Conservation (phyloP, 192 early-diverging fungal genomes). For the Diversispora epigaea region DNA sequence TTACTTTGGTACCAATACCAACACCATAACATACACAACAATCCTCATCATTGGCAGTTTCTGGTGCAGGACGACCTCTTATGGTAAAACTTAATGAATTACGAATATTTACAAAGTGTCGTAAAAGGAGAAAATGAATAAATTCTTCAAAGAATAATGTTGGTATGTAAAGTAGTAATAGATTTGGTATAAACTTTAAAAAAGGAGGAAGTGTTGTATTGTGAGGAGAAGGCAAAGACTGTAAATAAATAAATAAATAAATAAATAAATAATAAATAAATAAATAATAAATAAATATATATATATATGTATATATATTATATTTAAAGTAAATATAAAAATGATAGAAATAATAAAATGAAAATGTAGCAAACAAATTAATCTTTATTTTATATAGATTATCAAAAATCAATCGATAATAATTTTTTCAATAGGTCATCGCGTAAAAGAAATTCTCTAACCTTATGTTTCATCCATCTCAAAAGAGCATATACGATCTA, state of each 20-base stretch:
- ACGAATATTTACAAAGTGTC: constrained; percentile 21
- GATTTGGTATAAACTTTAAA: constrained; percentile 1
- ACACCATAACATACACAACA: constrained; percentile 23
- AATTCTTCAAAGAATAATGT: constrained; percentile 21
- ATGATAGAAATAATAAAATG: too few relatives aligned
- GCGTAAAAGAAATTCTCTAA: background rate
- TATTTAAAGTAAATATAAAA: too few relatives aligned
- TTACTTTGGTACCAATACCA: constrained; percentile 4
- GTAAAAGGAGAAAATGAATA: constrained; percentile 15
- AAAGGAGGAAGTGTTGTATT: constrained; percentile 16
- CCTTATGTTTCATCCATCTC: constrained; percentile 22
- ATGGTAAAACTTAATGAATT: constrained; percentile 16
- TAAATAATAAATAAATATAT: too few relatives aligned
- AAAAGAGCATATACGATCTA: constrained; percentile 29
- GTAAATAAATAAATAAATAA: background rate
- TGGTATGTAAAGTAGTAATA: constrained; percentile 15
- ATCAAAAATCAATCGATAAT: too few relatives aligned
- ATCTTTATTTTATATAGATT: too few relatives aligned
- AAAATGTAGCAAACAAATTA: too few relatives aligned
- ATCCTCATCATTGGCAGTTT: constrained; percentile 19
- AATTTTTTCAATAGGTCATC: too few relatives aligned
- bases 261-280: too few relatives aligned
- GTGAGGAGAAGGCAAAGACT: constrained; percentile 21
- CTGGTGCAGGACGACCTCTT: background rate
- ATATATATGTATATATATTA: too few relatives aligned